phyloP scores from a whole-genome alignment of 176 grass and related monocot species.

The Oryza officinalis region DNA sequence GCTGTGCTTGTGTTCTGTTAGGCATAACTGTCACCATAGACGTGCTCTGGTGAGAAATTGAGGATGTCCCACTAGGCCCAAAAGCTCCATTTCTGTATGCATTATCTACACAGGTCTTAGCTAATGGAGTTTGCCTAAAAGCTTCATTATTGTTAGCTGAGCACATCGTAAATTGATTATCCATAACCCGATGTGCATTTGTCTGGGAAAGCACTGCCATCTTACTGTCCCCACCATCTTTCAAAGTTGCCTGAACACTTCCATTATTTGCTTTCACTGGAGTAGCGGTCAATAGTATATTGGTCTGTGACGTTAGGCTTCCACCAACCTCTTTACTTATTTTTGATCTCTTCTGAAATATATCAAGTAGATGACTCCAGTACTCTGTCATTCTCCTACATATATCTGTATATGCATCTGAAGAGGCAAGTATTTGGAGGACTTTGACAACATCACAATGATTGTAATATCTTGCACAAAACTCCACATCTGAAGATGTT shows the following conservation, averaged over 20 bases:
- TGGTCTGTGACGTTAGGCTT: constrained; percentile 34
- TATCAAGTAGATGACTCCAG: constrained; percentile 60
- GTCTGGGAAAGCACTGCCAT: constrained; percentile 37
- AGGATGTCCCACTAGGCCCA: constrained; percentile 17
- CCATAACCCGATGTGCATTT: constrained; percentile 30
- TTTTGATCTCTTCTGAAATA: constrained; percentile 41
- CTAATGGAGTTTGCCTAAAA: constrained; percentile 34
- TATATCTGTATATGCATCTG: constrained; percentile 66
- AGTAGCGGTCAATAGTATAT: constrained; percentile 16
- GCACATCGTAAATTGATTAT: constrained; percentile 25
- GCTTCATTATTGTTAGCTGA: constrained; percentile 38
- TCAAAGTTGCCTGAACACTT: constrained; percentile 12
- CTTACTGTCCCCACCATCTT: constrained; percentile 36
- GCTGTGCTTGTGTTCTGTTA: constrained; percentile 31
- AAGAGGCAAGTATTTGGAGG: constrained; percentile 49
- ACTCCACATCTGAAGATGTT: constrained; percentile 48
- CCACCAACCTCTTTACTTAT: constrained; percentile 39
- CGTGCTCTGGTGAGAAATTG: constrained; percentile 42
- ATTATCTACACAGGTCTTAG: constrained; percentile 29
- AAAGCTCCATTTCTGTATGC: constrained; percentile 30
- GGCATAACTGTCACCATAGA: constrained; percentile 27
- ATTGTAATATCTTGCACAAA: constrained; percentile 85
- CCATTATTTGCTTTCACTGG: constrained; percentile 36
- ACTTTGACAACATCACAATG: constrained; percentile 69
- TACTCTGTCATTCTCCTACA: constrained; percentile 63